Evolutionary conservation across 1,284 basidiomycete species (phyloP), one percentile per base, ranked within the genome.

Genomic region (Chalciporus piperatoides): DNA sequence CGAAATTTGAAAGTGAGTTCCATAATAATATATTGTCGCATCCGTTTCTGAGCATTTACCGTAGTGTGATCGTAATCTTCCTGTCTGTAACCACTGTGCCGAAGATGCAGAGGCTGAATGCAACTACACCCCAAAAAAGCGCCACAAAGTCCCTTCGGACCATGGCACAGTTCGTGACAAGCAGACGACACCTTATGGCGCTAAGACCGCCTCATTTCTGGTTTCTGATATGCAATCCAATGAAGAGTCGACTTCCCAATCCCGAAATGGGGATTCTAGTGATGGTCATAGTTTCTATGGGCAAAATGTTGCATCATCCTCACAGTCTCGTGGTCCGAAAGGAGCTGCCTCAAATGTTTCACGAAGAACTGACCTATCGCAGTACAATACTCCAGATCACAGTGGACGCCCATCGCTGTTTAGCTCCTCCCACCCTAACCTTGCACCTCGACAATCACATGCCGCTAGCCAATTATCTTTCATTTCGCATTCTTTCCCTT

Each of bases 91-190:
- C 58, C 77, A 83, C 50, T 85, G 82, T 51, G 61, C 63, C 11
- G 75, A 76, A 46, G 71, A 75, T 54, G 73, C 74, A n/a, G 73
- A 73, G 51, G 63, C 68, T 14, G 74, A 78, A 44, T 85, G 82
- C 64, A 82, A 82, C 58, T 84, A 84, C 58, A 82, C 82, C 28
- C 82, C 82, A 6, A 84, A 85, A 67, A 82, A 80, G 60, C 70
- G 82, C 41, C 75, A 80, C 56, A 84, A 80, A 56, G 71, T 76
- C 25, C 73, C 75, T 27, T 66, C 71, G 19, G 79, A 81, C 51
- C 73, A 76, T 46, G 68, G 55, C 14, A 56, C 68, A 23, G 48
- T 69, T 49, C 63, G 68, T 44, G 72, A 73, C 48, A 65, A 69
- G 49, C 64, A 69, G 19, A 58, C 66, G 36, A 65, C 63, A 36